Base-by-base conservation (phyloP, 2,329 filamentous ascomycete species). In the Zopfia rhizophila region DNA sequence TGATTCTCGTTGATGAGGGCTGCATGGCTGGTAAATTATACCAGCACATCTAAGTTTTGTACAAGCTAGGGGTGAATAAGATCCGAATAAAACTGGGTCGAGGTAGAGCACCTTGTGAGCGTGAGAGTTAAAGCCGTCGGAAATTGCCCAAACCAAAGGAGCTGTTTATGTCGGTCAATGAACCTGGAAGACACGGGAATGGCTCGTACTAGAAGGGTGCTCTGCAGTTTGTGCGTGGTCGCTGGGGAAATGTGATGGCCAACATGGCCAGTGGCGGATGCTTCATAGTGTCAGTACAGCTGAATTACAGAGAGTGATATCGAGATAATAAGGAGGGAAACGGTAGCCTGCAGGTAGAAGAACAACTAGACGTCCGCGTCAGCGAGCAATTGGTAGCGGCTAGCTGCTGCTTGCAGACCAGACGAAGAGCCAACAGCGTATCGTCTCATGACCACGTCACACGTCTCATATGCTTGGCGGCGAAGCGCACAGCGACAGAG, bases 11-110 rank as follows among this genome's bases (percentile, higher is more conserved):
- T 16, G 10, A 10, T 13, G 29, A 16, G 12, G 13, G 14, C 16
- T 13, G 11, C 13, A 21, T 18, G 11, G 25, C n/a, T 33, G 28
- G 27, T 18, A 22, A 25, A 38, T 36, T n/a, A 19, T 64, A 66
- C 58, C 57, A 43, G 44, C 36, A 35, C 14, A 37, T 52, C 62
- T 56, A n/a, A 63, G 44, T 40, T 50, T 50, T 8, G 51, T 37
- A 35, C n/a, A 47, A 58, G 7, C 48, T 28, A 5, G 46, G 47
- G 12, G 53, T 59, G 25, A 56, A 65, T 17, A 68, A 51, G 5
- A 53, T 60, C 10, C 56, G 56, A 25, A 66, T 48, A 42, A 63
- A 60, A n/a, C 41, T 66, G 61, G n/a, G 60, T 44, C 7, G 52
- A 48, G 37, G 66, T 58, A 14, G 62, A 61, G 36, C 48, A 57